A percentile compares a stretch with the other conserved stretches of the same genome.
Evolutionary conservation across 2,329 filamentous ascomycete species (phyloP).

Genomic region (Plectosphaerella cucumerina): DNA sequence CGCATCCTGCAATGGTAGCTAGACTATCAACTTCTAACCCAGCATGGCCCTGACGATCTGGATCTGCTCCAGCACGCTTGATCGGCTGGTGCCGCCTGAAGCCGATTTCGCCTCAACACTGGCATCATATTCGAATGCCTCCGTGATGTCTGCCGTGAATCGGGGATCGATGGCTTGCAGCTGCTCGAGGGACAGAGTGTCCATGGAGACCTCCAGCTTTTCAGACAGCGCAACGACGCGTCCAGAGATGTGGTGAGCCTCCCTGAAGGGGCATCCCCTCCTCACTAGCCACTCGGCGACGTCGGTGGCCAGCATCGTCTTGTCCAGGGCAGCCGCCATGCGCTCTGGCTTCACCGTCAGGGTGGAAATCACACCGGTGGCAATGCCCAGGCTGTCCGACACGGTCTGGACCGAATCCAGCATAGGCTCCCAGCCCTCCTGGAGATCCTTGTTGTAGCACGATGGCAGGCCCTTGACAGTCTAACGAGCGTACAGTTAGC

Average conservation of each 20-base stretch:
- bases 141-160: conserved; percentile 62
- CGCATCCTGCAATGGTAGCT: too few relatives aligned
- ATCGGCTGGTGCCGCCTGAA: conserved; percentile 67
- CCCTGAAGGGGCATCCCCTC: conserved; percentile 68
- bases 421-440: conserved; percentile 73
- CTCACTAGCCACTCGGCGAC: conserved; percentile 59
- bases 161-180: conserved; percentile 63
- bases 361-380: conserved; percentile 68
- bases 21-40: too few relatives aligned
- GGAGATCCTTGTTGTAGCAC: conserved; percentile 75
- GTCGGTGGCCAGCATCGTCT: conserved; percentile 70
- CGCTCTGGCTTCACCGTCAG: conserved; percentile 61
- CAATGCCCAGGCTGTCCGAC: conserved; percentile 69
- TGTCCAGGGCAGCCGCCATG: conserved; percentile 66
- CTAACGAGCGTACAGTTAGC: conserved; percentile 23
- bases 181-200: conserved; percentile 62
- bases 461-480: conserved; percentile 60
- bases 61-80: conserved; percentile 58
- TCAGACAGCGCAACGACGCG: conserved; percentile 68
- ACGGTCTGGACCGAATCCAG: conserved; percentile 72
- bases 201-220: conserved; percentile 59
- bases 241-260: conserved; percentile 74
- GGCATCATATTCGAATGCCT: conserved; percentile 66
- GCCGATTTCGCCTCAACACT: conserved; percentile 68
- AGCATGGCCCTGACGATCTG: conserved; percentile 32